phyloP scores from a whole-genome alignment of 164 flowering plant species.

The Santalum album region DNA sequence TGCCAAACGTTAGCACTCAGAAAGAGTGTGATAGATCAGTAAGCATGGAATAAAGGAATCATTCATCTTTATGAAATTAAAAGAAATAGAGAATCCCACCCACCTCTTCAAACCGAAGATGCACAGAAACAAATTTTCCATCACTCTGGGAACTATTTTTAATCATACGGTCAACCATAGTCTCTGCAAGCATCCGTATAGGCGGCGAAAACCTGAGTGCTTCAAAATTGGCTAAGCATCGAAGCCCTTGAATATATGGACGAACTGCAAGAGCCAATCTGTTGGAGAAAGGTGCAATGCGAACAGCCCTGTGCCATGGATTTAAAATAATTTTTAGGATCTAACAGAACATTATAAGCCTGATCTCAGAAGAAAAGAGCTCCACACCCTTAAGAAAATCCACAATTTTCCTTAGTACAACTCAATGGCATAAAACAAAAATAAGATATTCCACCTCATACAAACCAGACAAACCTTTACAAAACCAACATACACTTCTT shows the following conservation, averaged over 20 bases:
- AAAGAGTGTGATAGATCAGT: background rate
- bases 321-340: background rate
- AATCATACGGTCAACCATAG: slow-evolving; percentile 78
- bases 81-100: slow-evolving; percentile 12
- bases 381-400: too few species aligned
- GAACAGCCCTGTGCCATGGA: slow-evolving; percentile 63
- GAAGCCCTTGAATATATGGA: slow-evolving; percentile 57
- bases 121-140: slow-evolving; percentile 85
- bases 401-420: too few species aligned
- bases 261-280: slow-evolving; percentile 84
- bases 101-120: slow-evolving; percentile 97
- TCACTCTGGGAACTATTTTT: slow-evolving; percentile 56
- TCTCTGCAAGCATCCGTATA: slow-evolving; percentile 67
- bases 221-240: slow-evolving; percentile 86
- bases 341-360: background rate
- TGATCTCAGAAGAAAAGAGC: background rate
- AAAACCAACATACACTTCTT: too few species aligned
- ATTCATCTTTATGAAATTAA: background rate
- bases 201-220: slow-evolving; percentile 79
- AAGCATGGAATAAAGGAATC: background rate
- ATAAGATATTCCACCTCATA: too few species aligned
- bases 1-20: slow-evolving; percentile 2
- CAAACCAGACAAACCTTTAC: too few species aligned
- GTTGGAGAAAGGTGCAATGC: slow-evolving; percentile 96
- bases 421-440: too few species aligned